A percentile compares a stretch with the other conserved stretches of the same genome.
Conservation (phyloP, 2,329 filamentous ascomycete species). For the Sarocladium brachiariae region DNA sequence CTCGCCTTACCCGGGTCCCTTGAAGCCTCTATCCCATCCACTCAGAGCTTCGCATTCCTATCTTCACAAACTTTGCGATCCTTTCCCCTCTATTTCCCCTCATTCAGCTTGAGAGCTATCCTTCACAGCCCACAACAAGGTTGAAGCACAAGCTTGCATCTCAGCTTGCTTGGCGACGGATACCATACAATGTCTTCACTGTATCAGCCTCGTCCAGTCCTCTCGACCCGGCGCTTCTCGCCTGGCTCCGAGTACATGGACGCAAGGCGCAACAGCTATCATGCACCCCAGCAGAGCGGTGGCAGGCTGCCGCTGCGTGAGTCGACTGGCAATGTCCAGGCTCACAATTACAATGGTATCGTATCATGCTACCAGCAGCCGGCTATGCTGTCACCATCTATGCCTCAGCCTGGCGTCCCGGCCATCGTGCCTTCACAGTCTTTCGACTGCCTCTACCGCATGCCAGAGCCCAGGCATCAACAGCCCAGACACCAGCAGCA, state of each 20-base stretch:
- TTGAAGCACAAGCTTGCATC: conserved; percentile 4
- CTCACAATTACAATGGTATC: conserved; percentile 32
- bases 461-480: conserved; percentile 27
- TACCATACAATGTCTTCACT: conserved; percentile 29
- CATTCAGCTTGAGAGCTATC: neutral
- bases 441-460: conserved; percentile 32
- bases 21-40: neutral
- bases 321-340: conserved; percentile 45
- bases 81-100: conserved; percentile 11
- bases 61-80: conserved; percentile 14
- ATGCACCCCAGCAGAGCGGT: conserved; percentile 16
- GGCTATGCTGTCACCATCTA: conserved; percentile 31
- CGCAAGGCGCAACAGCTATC: conserved; percentile 32
- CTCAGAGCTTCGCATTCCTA: conserved; percentile 23
- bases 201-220: conserved; percentile 37
- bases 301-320: conserved; percentile 42
- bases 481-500: conserved; percentile 29
- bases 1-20: conserved; percentile 1
- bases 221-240: conserved; percentile 45
- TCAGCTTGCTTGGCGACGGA: conserved; percentile 1
- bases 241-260: conserved; percentile 40
- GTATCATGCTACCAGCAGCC: conserved; percentile 34
- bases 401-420: conserved; percentile 39
- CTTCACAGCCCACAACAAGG: conserved; percentile 7
- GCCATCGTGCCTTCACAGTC: conserved; percentile 46